Evolutionary conservation across 1,284 basidiomycete genomes (phyloP).

Genomic region (Anthracocystis setariae): DNA sequence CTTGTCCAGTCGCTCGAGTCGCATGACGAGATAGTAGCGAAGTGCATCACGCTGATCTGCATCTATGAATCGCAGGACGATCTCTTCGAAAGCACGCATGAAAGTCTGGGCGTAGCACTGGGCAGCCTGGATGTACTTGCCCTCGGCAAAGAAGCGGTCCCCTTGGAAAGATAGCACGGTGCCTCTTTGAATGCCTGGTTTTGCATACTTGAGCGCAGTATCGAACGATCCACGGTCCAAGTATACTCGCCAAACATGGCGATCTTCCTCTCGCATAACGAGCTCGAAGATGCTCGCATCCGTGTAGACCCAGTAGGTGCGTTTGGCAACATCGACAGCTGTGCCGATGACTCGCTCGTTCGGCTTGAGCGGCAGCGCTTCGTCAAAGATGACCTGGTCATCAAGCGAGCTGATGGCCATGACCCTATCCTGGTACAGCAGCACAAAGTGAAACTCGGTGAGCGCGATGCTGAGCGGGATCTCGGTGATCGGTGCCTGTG

Average conservation of each 20-base stretch:
- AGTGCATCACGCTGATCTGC: constrained; percentile 90
- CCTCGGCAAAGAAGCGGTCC: constrained; percentile 81
- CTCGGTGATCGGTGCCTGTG: constrained; percentile 40
- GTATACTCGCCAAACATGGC: constrained; percentile 93
- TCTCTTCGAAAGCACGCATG: constrained; percentile 88
- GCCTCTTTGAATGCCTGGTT: constrained; percentile 85
- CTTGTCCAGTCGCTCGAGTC: constrained; percentile 83
- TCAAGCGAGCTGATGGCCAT: constrained; percentile 82
- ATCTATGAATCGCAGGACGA: constrained; percentile 89
- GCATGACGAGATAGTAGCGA: constrained; percentile 86
- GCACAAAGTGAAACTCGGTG: constrained; percentile 90
- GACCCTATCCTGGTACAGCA: constrained; percentile 84
- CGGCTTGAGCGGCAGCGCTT: constrained; percentile 68
- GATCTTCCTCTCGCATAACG: constrained; percentile 84
- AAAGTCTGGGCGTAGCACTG: constrained; percentile 78
- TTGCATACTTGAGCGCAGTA: constrained; percentile 81
- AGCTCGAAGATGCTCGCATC: constrained; percentile 90
- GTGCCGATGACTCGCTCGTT: constrained; percentile 60
- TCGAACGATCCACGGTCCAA: constrained; percentile 82
- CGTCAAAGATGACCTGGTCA: constrained; percentile 85
- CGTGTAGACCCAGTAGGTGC: constrained; percentile 95
- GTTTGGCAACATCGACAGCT: constrained; percentile 79
- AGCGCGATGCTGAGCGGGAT: constrained; percentile 77
- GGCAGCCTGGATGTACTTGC: constrained; percentile 87
- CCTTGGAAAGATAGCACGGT: constrained; percentile 86